Evolutionary conservation across 495 filamentous ascomycete species (phyloP), one percentile per base, ranked within the genome.

Genomic region (Xylaria castorea): DNA sequence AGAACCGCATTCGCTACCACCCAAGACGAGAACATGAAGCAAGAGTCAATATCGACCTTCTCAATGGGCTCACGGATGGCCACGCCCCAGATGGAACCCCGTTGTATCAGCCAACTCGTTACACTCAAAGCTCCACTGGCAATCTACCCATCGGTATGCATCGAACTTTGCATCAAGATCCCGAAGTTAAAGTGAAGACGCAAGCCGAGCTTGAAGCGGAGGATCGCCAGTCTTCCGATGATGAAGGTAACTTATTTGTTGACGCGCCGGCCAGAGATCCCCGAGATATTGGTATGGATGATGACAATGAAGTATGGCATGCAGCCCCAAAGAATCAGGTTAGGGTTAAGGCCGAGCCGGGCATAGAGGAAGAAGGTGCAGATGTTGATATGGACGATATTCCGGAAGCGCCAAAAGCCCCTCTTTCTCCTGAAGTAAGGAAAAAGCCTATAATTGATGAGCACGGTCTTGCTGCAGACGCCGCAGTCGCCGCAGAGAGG

Each of bases 111-210:
- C 68, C 40, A 73, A 75, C 70, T 75, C 77, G 55, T 22, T 74
- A 76, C 81, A 78, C 75, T 77, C 63, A 81, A 27, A 76, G 68
- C n/a, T 78, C 76, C 57, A 32, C 58, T 11, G 81, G 75, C 16
- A 75, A 71, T n/a, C 77, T 77, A 20, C 87, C 87, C 1, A 77
- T 91, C 67, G 87, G 89, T 36, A 80, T 91, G 57, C 69, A 81
- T 44, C 81, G 90, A 40, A 79, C 83, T 25, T 83, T 85, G 72
- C 88, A 90, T 75, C 84, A 87, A 72, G 86, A 89, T 1, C 82
- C 85, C 25, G 80, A 81, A 27, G 74, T 86, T 2, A 81, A 84
- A 36, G 82, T 90, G 71, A 87, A 89, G 55, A 87, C 85, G 0
- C 84, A 87, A 27, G 86, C 84, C 57, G 86, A 87, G 30, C 80